These are phyloP conservation scores for Chrysopogon serrulatus DNA, from an alignment of 176 grass and related monocot species.

Conservation along the genomic window DNA sequence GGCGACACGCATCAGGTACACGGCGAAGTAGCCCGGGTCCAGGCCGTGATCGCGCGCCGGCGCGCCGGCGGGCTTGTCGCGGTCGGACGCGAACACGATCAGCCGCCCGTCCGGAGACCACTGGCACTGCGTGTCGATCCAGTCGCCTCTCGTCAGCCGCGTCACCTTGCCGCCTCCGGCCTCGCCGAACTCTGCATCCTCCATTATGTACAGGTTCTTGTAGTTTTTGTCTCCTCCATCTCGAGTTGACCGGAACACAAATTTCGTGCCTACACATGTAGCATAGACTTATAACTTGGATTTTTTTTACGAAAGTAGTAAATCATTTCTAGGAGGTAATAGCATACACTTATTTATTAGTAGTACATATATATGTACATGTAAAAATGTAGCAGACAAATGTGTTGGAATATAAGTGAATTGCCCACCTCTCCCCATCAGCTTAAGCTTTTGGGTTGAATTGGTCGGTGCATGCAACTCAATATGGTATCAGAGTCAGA, in stretches of 20 bases:
- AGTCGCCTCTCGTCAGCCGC: neutral
- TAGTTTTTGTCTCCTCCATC: conserved; percentile 9
- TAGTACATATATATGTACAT: no score
- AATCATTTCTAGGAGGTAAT: no score
- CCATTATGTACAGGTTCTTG: conserved; percentile 28
- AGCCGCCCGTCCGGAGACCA: neutral
- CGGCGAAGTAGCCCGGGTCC: neutral
- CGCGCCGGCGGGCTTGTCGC: no score
- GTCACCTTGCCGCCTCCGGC: neutral
- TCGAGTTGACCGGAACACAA: conserved; percentile 14
- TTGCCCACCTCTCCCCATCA: no score
- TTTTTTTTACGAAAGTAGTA: no score
- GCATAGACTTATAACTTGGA: no score
- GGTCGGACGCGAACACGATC: neutral
- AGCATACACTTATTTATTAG: no score
- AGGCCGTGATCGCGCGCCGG: neutral
- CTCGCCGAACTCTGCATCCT: neutral
- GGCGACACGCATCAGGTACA: neutral
- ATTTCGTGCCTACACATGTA: neutral
- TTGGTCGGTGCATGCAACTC: no score
- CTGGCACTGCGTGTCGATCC: neutral
- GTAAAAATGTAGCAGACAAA: no score
- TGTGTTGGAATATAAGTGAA: no score
- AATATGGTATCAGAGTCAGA: no score
- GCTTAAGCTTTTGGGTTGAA: no score